phyloP scores from a whole-genome alignment of 106 monocot genomes.

The Posidonia australis region DNA sequence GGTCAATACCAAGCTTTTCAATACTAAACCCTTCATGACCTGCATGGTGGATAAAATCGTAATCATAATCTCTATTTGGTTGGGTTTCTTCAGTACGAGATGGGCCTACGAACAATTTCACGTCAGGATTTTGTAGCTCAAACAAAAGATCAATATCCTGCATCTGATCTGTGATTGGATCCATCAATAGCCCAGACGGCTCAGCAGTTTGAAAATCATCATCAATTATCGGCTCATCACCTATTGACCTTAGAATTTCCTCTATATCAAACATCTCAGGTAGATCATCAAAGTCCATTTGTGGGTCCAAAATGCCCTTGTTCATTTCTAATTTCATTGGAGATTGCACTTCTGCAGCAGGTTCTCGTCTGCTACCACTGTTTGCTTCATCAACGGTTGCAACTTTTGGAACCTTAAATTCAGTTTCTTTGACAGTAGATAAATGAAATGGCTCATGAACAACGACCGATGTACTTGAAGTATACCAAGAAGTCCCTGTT shows the following conservation, averaged over 20 bases:
- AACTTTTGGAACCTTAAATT: slow-evolving; percentile 7
- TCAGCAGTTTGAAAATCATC: background rate
- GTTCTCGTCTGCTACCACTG: background rate
- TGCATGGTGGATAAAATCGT: too few species aligned
- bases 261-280: slow-evolving; percentile 31
- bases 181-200: background rate
- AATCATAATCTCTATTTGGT: slow-evolving; percentile 16
- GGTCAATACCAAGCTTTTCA: too few species aligned
- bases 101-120: slow-evolving; percentile 6
- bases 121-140: slow-evolving; percentile 29
- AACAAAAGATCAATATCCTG: background rate
- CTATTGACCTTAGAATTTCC: slow-evolving; percentile 34
- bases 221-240: slow-evolving; percentile 2
- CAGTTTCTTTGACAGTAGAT: background rate
- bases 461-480: background rate
- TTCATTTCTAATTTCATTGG: background rate
- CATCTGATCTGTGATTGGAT: background rate
- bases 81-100: too few species aligned
- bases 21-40: too few species aligned
- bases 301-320: background rate
- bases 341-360: background rate
- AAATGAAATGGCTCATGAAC: too few species aligned
- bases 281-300: slow-evolving; percentile 4
- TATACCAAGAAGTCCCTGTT: background rate
- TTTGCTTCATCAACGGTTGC: background rate